These are phyloP conservation scores for Nemania sp. DNA, from an alignment of 2,329 filamentous ascomycete species.

Conservation along the genomic window DNA sequence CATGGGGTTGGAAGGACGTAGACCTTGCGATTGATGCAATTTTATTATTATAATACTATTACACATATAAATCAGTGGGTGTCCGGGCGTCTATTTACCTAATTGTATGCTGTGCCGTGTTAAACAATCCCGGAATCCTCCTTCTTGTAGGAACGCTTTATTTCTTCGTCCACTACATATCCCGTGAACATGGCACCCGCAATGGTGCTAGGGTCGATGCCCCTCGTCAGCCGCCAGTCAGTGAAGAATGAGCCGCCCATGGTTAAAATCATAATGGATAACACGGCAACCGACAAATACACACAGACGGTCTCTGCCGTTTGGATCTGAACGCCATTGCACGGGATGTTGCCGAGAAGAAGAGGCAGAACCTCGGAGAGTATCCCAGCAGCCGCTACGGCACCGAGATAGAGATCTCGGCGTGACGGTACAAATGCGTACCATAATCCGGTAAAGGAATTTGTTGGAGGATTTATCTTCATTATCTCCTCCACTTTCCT, in stretches of 20 bases:
- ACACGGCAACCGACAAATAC: conserved; percentile 43
- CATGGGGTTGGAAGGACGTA: neutral
- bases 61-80: too few species aligned
- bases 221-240: conserved; percentile 48
- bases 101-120: neutral
- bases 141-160: conserved; percentile 7
- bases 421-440: conserved; percentile 39
- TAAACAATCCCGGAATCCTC: conserved; percentile 4
- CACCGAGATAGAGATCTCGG: conserved; percentile 45
- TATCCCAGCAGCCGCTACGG: conserved; percentile 48
- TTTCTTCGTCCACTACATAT: conserved; percentile 3
- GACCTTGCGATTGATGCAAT: neutral
- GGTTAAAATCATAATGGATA: conserved; percentile 48
- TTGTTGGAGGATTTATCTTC: conserved; percentile 45
- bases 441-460: conserved; percentile 50
- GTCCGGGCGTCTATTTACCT: neutral
- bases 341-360: conserved; percentile 53
- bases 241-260: conserved; percentile 47
- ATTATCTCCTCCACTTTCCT: conserved; percentile 45
- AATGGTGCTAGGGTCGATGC: conserved; percentile 51
- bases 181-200: conserved; percentile 49
- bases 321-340: conserved; percentile 47
- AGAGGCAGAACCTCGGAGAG: conserved; percentile 55
- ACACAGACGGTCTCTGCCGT: conserved; percentile 47
- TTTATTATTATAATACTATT: neutral